Evolutionary conservation across 2,329 filamentous ascomycete genomes (phyloP).

Genomic region (Dothistroma septosporum): DNA sequence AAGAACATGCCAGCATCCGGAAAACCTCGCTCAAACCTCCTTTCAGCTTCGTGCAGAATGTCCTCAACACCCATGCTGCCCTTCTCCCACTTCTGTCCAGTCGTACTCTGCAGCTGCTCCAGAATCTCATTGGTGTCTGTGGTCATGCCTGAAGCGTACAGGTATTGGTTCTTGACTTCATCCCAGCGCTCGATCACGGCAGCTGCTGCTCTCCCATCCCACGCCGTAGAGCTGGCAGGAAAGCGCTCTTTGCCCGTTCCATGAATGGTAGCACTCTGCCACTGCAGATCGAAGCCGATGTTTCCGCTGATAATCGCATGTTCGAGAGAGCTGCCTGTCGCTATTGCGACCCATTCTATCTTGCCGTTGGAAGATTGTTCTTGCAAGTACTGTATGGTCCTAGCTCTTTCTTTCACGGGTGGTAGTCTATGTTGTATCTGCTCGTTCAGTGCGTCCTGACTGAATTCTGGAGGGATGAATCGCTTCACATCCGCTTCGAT

Average conservation of each 20-base stretch:
- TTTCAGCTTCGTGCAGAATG: constrained; percentile 34
- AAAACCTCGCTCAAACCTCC: constrained; percentile 36
- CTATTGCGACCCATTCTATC: constrained; percentile 36
- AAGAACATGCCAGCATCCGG: constrained; percentile 39
- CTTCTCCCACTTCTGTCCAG: constrained; percentile 31
- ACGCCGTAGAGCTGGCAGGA: constrained; percentile 34
- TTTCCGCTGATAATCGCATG: constrained; percentile 33
- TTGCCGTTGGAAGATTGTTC: constrained; percentile 3
- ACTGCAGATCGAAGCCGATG: constrained; percentile 38
- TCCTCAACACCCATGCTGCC: constrained; percentile 35
- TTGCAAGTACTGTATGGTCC: constrained; percentile 32
- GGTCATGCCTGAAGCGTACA: constrained; percentile 34
- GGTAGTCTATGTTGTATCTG: constrained; percentile 32
- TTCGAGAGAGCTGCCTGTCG: constrained; percentile 35
- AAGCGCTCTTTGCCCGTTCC: constrained; percentile 36
- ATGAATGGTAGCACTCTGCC: constrained; percentile 39
- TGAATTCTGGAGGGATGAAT: constrained; percentile 28
- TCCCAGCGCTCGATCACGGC: constrained; percentile 33
- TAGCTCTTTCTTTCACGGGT: constrained; percentile 29
- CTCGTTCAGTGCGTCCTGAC: constrained; percentile 31
- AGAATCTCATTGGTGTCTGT: constrained; percentile 36
- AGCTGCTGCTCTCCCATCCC: constrained; percentile 31
- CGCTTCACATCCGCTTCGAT: constrained; percentile 17
- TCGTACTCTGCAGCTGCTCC: constrained; percentile 28
- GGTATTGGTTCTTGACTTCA: constrained; percentile 34